A percentile compares a stretch with the other conserved stretches of the same genome.
These are phyloP conservation scores for Leccinum barrowsii DNA, from an alignment of 768 basidiomycete species.

Conservation along the genomic window DNA sequence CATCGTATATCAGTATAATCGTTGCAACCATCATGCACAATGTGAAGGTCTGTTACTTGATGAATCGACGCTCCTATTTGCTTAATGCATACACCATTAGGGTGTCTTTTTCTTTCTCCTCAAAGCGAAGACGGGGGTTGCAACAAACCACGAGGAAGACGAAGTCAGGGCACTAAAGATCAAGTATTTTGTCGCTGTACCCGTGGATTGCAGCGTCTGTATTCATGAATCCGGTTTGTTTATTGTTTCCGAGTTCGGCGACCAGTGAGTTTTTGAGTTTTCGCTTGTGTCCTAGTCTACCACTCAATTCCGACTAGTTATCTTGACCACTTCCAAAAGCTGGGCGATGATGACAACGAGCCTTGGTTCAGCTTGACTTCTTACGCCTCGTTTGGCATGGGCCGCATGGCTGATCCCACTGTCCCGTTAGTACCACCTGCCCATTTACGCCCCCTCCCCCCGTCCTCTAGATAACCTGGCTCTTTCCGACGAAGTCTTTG, in stretches of 20 bases:
- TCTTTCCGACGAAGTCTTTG: conserved; percentile 85
- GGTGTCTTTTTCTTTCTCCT: conserved; percentile 99
- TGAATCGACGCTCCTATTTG: conserved; percentile 4
- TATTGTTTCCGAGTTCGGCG: conserved; percentile 94
- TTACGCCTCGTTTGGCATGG: conserved; percentile 62
- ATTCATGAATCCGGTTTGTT: conserved; percentile 99
- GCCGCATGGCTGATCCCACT: conserved; percentile 67
- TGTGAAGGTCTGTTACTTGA: conserved; percentile 74
- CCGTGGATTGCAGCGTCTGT: conserved; percentile 87
- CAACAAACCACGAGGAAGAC: conserved; percentile 96
- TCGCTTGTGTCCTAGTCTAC: conserved; percentile 8
- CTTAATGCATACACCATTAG: conserved; percentile 38
- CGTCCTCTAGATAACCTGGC: conserved; percentile 84
- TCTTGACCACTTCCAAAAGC: conserved; percentile 96
- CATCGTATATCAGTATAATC: conserved; percentile 96
- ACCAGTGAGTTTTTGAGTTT: conserved; percentile 78
- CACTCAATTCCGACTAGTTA: conserved; percentile 46
- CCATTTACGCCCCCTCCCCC: conserved; percentile 66
- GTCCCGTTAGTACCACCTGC: conserved; percentile 60
- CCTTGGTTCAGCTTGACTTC: conserved; percentile 86
- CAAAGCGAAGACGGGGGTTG: conserved; percentile 99
- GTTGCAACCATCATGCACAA: conserved; percentile 98
- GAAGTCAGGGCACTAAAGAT: conserved; percentile 90
- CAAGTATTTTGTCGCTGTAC: conserved; percentile 99
- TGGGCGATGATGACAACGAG: conserved; percentile 96